Base-by-base conservation (phyloP, 768 basidiomycete species). In the Auricularia sp. region DNA sequence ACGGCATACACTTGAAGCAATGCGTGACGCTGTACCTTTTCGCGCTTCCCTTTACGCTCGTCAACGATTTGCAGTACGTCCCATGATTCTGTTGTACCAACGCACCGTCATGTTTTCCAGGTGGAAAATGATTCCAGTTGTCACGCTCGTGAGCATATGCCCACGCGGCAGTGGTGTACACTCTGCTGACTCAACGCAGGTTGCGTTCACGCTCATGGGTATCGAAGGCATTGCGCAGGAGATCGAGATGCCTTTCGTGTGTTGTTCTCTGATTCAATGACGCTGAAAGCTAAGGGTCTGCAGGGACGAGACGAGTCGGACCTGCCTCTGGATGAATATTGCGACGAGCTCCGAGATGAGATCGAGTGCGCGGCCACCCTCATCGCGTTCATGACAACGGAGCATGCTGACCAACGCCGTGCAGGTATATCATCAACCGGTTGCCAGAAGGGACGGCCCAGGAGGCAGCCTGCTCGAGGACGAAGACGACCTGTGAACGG, bases 171-270 rank as follows among this genome's bases (percentile, higher is more conserved):
- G 29, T 29, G 29, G 29, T 29, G 29, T 29, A 29, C 29, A 29
- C 2, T 29, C 2, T 29, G 29, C 29, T 29, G 29, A 29, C 29
- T 29, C 29, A 29, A 23, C 29, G 29, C 29, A 29, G 29, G 29
- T 94, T 35, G 86, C 91, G 7, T 93, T 95, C 77, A 94, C 90
- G 0, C 83, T 97, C 62, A 93, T 94, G 84, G 93, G 93, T 18
- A 91, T 98, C 62, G 94, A 97, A 78, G 93, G 93, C 3, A 98
- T 97, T 68, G 94, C 95, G 0, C 88, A 95, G 66, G 87, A 93
- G 74, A 93, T 96, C 68, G 94, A 97, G 74, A 90, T 90, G 87
- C 95, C 95, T 0, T 97, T 97, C 69, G 94, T 93, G 87, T 66
- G 59, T 79, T 74, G 29, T 18, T 51, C 21, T 42, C 44, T 62